These are phyloP conservation scores for Phytophthora uliginosa DNA, from an alignment of 352 stramenopile species.

Conservation along the genomic window DNA sequence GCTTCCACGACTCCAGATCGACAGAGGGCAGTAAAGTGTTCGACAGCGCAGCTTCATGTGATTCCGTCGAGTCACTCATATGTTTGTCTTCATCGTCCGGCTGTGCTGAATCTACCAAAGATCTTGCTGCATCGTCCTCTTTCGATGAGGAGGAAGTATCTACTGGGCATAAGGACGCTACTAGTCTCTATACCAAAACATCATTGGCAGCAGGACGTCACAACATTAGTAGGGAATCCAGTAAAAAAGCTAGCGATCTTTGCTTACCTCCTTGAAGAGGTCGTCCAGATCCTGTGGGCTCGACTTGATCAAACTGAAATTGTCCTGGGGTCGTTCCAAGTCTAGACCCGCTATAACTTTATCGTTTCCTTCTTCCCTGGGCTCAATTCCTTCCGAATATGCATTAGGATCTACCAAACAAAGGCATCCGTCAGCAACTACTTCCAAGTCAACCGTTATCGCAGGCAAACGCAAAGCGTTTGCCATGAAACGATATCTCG, in stretches of 20 bases:
- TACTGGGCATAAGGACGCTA: conserved; percentile 37
- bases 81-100: conserved; percentile 35
- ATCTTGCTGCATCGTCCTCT: conserved; percentile 4
- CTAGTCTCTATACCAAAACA: conserved; percentile 40
- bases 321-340: conserved; percentile 28
- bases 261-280: conserved; percentile 59
- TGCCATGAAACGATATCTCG: background rate
- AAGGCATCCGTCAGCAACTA: background rate
- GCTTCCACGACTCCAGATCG: conserved; percentile 36
- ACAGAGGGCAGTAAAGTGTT: conserved; percentile 15
- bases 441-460: background rate
- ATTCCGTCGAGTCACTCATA: conserved; percentile 7
- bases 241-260: background rate
- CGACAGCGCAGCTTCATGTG: conserved; percentile 6
- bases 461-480: background rate
- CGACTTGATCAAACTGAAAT: conserved; percentile 28
- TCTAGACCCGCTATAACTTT: conserved; percentile 9
- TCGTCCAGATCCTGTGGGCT: conserved; percentile 38
- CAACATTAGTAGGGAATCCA: background rate
- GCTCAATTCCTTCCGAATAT: conserved; percentile 26
- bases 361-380: conserved; percentile 16
- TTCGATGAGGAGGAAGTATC: conserved; percentile 12
- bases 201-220: background rate
- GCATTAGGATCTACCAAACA: conserved; percentile 30
- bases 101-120: conserved; percentile 12